Percentiles rank a stretch among this genome's conserved stretches.
phyloP scores from a whole-genome alignment of 495 filamentous ascomycete genomes.

The Bryoglossum gracile region DNA sequence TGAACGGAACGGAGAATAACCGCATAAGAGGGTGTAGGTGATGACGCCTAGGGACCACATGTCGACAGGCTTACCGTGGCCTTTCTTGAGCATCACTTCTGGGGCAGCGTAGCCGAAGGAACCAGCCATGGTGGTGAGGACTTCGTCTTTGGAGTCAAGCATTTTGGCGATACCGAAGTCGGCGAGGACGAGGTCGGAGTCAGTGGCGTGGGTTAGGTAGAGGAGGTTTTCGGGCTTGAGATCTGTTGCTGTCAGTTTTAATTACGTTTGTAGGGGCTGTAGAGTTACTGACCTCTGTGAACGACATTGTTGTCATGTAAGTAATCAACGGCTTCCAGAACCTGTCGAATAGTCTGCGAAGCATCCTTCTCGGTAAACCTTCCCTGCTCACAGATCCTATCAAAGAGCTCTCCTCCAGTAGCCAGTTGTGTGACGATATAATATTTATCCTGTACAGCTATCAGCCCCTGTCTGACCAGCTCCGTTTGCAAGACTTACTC shows the following conservation, averaged over 20 bases:
- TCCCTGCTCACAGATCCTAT: constrained; percentile 95
- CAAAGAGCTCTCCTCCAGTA: constrained; percentile 94
- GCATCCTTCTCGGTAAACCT: constrained; percentile 99
- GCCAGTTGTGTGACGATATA: constrained; percentile 98
- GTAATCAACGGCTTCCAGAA: constrained; percentile 90
- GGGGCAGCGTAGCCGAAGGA: constrained; percentile 98
- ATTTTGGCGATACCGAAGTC: constrained; percentile 99
- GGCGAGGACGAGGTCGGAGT: constrained; percentile 85
- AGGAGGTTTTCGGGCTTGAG: constrained; percentile 98
- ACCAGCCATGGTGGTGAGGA: constrained; percentile 96
- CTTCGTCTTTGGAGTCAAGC: constrained; percentile 81
- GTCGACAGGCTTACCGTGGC: constrained; percentile 97
- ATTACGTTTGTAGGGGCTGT: background rate
- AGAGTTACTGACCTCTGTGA: constrained; percentile 64
- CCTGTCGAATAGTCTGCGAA: constrained; percentile 90
- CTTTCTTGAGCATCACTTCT: constrained; percentile 96
- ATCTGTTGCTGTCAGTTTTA: constrained; percentile 45
- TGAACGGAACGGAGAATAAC: constrained; percentile 95
- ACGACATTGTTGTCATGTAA: constrained; percentile 94
- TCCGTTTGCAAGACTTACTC: constrained; percentile 37
- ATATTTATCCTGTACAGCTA: constrained; percentile 78
- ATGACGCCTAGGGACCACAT: constrained; percentile 99
- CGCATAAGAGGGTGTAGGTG: constrained; percentile 98
- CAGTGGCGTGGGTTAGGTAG: constrained; percentile 68
- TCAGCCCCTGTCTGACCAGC: background rate